Conservation (phyloP, 257 asterid species). For the Solanum dulcamara region DNA sequence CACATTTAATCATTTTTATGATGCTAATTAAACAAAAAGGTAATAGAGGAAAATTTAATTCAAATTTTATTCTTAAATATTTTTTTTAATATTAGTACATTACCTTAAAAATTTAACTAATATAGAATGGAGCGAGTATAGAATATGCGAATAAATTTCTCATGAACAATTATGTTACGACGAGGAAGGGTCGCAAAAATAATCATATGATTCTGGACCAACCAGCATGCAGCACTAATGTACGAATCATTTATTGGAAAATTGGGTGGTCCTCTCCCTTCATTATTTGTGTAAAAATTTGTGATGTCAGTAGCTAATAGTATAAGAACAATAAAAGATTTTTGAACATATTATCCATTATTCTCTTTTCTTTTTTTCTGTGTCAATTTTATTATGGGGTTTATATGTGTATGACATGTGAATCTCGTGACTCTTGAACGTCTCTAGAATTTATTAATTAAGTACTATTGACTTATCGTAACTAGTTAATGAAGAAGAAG, state of each 20-base stretch:
- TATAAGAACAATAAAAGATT: background rate
- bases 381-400: background rate
- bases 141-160: background rate
- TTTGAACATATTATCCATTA: background rate
- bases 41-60: too few relatives aligned
- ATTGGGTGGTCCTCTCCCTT: background rate
- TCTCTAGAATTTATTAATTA: background rate
- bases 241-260: background rate
- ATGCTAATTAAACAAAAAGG: too few relatives aligned
- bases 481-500: too few relatives aligned
- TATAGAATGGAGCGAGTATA: too few relatives aligned
- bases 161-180: background rate
- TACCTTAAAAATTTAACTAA: too few relatives aligned
- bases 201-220: background rate
- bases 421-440: background rate
- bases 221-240: background rate
- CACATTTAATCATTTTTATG: too few relatives aligned
- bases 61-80: too few relatives aligned
- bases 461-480: too few relatives aligned
- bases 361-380: background rate
- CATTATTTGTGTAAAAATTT: background rate
- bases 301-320: background rate
- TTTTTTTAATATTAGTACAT: too few relatives aligned
- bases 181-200: background rate
- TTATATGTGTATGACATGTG: background rate